phyloP scores from a whole-genome alignment of 495 filamentous ascomycete species.

The Daldinia grandis region DNA sequence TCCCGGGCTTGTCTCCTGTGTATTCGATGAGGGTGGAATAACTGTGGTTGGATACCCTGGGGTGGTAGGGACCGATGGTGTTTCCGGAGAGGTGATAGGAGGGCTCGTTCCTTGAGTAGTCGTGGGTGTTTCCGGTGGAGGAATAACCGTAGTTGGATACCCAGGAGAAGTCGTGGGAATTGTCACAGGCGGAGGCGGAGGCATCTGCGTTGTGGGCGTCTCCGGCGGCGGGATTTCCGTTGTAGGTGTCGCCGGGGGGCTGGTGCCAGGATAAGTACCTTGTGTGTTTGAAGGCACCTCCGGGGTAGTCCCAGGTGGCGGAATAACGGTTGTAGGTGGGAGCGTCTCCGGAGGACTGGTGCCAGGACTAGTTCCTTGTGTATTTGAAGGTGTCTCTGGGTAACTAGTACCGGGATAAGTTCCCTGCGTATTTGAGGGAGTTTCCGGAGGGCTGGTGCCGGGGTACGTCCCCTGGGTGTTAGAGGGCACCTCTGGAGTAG shows the following conservation, averaged over 20 bases:
- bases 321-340: no score
- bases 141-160: neutral
- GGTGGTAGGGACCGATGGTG: neutral
- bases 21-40: no score
- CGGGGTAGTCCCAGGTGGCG: no score
- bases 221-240: neutral
- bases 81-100: neutral
- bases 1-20: no score
- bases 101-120: neutral
- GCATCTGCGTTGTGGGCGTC: neutral
- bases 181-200: neutral
- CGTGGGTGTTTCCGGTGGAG: no score
- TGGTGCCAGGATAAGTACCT: neutral
- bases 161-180: neutral
- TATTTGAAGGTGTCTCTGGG: no score
- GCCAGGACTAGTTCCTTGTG: no score
- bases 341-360: no score
- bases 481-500: no score
- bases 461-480: neutral
- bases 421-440: no score
- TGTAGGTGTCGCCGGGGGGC: neutral
- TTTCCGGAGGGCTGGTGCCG: constrained; percentile 11
- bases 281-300: neutral
- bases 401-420: no score
- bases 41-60: constrained; percentile 3